Evolutionary conservation across 164 flowering plant species (phyloP), one percentile per base, ranked within the genome.

Genomic region (Kalanchoe fedtschenkoi): DNA sequence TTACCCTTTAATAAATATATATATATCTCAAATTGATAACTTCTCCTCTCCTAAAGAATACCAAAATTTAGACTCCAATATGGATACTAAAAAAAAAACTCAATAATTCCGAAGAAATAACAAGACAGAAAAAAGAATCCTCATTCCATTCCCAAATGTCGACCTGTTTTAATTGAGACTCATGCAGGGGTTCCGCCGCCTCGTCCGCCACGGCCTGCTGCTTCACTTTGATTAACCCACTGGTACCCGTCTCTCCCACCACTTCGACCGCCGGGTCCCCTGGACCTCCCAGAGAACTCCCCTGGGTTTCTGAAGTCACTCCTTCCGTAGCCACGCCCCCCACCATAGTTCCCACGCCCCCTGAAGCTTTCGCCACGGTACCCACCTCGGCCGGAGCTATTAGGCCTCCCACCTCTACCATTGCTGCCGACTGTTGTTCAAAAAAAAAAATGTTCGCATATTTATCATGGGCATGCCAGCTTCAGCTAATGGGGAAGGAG

Each of bases 311-410:
- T 80, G 65, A 66, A 81, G 19, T 83, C 95, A 61, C 42, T 76
- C 69, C 96, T 82, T 22, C 80, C 84, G 65, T 76, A 83, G 19
- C 87, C 80, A 33, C 85, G 70, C 0, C 81, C 78, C 14, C 85
- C 82, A 47, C 75, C 68, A 42, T 54, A 82, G 71, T 70, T 82
- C 28, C 85, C 86, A 53, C 91, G 82, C 33, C 78, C 82, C 69
- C 82, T 80, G 65, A 81, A 85, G 65, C 72, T 77, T 54, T 86
- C 91, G 62, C 54, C 81, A 22, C 89, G 78, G 68, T 75, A 83
- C 0, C 77, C 86, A 62, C 81, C 83, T 67, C 93, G 78, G 63
- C 85, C 86, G 0, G 78, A 59, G 67, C 76, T 62, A 58, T 59
- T 80, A 51, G 56, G 56, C 32, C 32, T 24, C 58, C 85, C 79